A percentile compares a stretch with the other conserved stretches of the same genome.
phyloP scores from a whole-genome alignment of 495 filamentous ascomycete genomes.

The Evernia prunastri region DNA sequence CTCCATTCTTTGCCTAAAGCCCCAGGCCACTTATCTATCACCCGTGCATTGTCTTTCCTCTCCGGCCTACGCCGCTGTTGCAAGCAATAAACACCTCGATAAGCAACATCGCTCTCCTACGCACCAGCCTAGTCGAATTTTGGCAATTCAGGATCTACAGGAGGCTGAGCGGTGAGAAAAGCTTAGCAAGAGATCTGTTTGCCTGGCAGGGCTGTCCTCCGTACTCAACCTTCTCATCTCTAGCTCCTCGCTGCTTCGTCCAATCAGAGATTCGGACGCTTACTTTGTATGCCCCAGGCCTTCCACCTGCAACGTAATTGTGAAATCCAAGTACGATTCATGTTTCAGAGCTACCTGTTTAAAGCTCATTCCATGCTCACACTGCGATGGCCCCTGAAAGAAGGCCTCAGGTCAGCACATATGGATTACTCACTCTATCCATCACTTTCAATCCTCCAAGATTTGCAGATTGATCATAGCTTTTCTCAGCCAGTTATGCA shows the following conservation, averaged over 20 bases:
- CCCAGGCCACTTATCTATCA: not conserved
- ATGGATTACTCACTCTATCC: not conserved
- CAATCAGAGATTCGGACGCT: conserved; percentile 1
- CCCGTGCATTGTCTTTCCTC: not conserved
- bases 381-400: not conserved
- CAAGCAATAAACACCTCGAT: not conserved
- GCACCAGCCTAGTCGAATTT: not conserved
- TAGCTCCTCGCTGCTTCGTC: conserved; percentile 2
- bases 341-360: not conserved
- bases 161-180: not conserved
- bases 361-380: not conserved
- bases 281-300: conserved; percentile 8
- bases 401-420: not conserved
- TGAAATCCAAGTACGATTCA: not conserved
- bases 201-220: not conserved
- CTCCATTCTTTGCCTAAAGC: not conserved
- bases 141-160: not conserved
- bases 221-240: not conserved
- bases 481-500: not conserved
- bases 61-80: not conserved
- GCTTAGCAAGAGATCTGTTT: not conserved
- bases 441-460: not conserved
- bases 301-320: not conserved
- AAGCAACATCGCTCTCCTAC: not conserved
- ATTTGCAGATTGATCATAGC: not conserved